Evolutionary conservation across 306 rosid species (phyloP).

Genomic region (Prinsepia uniflora): DNA sequence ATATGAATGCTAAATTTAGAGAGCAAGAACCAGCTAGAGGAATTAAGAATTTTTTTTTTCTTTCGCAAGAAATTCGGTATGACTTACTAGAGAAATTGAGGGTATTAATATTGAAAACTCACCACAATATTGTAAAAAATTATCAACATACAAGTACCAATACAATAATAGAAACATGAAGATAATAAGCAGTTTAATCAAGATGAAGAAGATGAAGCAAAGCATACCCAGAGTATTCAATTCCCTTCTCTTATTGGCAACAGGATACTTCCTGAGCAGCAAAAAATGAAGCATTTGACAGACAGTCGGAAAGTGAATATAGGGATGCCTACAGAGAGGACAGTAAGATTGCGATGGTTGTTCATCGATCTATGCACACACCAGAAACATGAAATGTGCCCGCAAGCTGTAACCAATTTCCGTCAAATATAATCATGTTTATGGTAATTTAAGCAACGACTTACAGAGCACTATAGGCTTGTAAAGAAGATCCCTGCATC

Average conservation of each 20-base stretch:
- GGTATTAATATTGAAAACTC: background rate
- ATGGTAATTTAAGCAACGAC: conserved; percentile 13
- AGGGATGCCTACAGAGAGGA: conserved; percentile 66
- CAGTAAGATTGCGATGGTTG: conserved; percentile 43
- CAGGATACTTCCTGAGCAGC: conserved; percentile 67
- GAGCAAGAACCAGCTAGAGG: background rate
- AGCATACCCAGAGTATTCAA: conserved; percentile 54
- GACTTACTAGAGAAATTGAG: background rate
- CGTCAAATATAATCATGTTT: background rate
- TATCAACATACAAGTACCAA: no score
- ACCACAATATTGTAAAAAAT: no score
- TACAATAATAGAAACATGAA: background rate
- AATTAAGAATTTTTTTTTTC: background rate
- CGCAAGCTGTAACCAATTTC: conserved; percentile 61
- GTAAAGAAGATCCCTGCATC: conserved; percentile 75
- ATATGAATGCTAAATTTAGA: background rate
- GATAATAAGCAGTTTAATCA: background rate
- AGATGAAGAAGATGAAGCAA: conserved; percentile 15
- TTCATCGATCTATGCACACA: conserved; percentile 71
- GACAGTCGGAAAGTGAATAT: conserved; percentile 63
- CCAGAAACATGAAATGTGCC: conserved; percentile 88
- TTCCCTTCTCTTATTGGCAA: conserved; percentile 57
- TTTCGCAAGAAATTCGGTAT: background rate
- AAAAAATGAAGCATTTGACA: conserved; percentile 72
- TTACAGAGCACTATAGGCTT: conserved; percentile 89